phyloP scores from a whole-genome alignment of 2,329 filamentous ascomycete genomes.

The Colletotrichum agaves region DNA sequence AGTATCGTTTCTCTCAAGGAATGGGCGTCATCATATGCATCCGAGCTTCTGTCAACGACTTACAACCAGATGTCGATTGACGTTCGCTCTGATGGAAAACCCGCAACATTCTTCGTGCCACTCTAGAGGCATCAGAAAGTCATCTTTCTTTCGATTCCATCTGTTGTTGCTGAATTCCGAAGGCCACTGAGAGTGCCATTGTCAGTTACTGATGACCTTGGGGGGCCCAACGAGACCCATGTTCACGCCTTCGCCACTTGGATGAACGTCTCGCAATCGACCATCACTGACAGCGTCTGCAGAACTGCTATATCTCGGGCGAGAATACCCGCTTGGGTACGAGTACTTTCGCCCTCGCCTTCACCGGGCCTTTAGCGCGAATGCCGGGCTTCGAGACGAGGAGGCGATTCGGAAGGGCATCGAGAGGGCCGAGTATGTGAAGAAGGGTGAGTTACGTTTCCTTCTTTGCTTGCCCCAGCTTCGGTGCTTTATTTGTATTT shows the following conservation, averaged over 20 bases:
- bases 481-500: too few relatives aligned
- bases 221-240: too few relatives aligned
- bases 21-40: neutral
- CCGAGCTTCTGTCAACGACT: neutral
- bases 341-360: constrained; percentile 83
- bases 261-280: neutral
- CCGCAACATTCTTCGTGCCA: neutral
- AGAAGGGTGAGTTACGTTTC: constrained; percentile 73
- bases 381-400: constrained; percentile 76
- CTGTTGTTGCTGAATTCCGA: too few relatives aligned
- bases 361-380: constrained; percentile 85
- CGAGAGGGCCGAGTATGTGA: constrained; percentile 84
- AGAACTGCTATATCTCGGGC: constrained; percentile 88
- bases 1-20: neutral
- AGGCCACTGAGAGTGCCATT: too few relatives aligned
- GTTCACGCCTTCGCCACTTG: too few relatives aligned
- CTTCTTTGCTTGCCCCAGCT: neutral
- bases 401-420: constrained; percentile 81
- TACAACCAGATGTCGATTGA: neutral
- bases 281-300: neutral
- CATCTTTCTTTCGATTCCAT: too few relatives aligned
- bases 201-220: too few relatives aligned
- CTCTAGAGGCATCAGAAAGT: neutral
- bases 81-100: too few relatives aligned
- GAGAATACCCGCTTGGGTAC: constrained; percentile 86